These are phyloP conservation scores for Suhomyces panamericanus DNA, from an alignment of 1,139 yeast species.

Conservation along the genomic window DNA sequence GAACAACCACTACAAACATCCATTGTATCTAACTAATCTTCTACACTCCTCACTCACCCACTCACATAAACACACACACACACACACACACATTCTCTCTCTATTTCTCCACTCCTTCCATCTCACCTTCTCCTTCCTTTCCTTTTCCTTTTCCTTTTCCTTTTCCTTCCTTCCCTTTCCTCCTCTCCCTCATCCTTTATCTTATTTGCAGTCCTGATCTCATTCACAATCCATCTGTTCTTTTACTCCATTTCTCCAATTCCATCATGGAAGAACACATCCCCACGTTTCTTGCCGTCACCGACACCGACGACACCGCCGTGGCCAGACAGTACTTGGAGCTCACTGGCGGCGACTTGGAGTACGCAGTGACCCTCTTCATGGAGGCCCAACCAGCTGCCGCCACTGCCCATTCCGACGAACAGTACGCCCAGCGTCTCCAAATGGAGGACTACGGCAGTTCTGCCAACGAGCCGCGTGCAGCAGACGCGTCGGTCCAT, in stretches of 20 bases:
- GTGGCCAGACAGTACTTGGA: slow-evolving; percentile 79
- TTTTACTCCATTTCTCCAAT: not conserved
- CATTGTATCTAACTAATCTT: too few relatives aligned
- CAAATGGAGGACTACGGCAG: slow-evolving; percentile 63
- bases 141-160: too few relatives aligned
- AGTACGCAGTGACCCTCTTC: slow-evolving; percentile 80
- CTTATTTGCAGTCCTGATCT: too few relatives aligned
- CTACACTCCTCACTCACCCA: too few relatives aligned
- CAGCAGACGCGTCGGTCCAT: slow-evolving; percentile 76
- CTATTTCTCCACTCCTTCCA: too few relatives aligned
- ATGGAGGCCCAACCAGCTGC: slow-evolving; percentile 55
- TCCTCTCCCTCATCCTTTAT: too few relatives aligned
- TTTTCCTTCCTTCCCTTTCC: too few relatives aligned
- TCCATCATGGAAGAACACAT: slow-evolving; percentile 51
- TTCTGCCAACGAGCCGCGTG: slow-evolving; percentile 38
- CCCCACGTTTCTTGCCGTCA: slow-evolving; percentile 79
- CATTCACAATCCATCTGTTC: not conserved
- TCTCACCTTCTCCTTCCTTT: too few relatives aligned
- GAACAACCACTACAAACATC: too few relatives aligned
- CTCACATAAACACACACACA: too few relatives aligned
- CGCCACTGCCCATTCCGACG: slow-evolving; percentile 42
- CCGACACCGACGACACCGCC: slow-evolving; percentile 68
- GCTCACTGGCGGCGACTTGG: slow-evolving; percentile 76
- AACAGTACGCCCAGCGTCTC: slow-evolving; percentile 58
- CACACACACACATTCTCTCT: too few relatives aligned